Conservation (phyloP, 495 filamentous ascomycete genomes). For the Penicillium arizonense region DNA sequence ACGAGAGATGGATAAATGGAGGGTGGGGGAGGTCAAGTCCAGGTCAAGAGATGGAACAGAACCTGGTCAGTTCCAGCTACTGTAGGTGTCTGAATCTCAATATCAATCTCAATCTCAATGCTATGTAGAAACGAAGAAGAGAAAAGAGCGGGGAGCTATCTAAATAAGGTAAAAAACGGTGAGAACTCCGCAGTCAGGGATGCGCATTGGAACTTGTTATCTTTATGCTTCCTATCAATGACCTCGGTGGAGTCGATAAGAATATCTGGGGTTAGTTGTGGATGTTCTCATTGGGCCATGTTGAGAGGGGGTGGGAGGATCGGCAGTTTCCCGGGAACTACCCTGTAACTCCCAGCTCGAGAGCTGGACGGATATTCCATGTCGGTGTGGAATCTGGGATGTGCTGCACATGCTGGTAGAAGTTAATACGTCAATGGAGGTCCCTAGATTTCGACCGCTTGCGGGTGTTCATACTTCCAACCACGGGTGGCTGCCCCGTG, state of each 20-base stretch:
- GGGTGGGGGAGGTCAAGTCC: too few species aligned
- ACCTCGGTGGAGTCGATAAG: slow-evolving; percentile 19
- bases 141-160: background rate
- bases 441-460: too few species aligned
- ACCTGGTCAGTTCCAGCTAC: too few species aligned
- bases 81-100: too few species aligned
- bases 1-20: background rate
- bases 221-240: background rate
- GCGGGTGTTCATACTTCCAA: too few species aligned
- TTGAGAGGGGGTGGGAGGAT: slow-evolving; percentile 19
- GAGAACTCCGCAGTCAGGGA: background rate
- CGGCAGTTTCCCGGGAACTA: slow-evolving; percentile 10
- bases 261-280: slow-evolving; percentile 20
- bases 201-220: background rate
- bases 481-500: too few species aligned
- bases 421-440: too few species aligned
- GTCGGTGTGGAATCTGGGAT: background rate
- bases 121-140: background rate
- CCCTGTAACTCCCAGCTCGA: background rate
- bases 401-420: too few species aligned
- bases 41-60: too few species aligned
- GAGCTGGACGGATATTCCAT: background rate
- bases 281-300: slow-evolving; percentile 11
- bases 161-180: background rate
- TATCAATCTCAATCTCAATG: too few species aligned